Evolutionary conservation across 352 stramenopile species (phyloP), one percentile per base, ranked within the genome.

Genomic region (Phytophthora idaei): DNA sequence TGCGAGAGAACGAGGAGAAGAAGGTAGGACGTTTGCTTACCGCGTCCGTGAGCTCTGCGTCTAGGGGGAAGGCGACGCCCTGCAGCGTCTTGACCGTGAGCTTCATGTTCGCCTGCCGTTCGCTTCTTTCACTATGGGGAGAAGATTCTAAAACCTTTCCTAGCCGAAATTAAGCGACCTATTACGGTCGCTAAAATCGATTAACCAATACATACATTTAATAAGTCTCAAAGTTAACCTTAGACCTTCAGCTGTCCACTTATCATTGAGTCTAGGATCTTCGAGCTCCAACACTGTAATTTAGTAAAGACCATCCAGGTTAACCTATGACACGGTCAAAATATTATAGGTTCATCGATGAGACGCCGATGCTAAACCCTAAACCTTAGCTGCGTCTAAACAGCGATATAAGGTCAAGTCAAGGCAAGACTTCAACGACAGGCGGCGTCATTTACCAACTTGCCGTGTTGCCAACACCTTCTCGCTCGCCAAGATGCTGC

Each of bases 11-110:
- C 15, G 17, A 36, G 28, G 28, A 53, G 12, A 63, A 50, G 11
- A 57, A 28, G 4, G 32, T 28, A 34, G 11, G 28, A n/a, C 3
- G 5, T n/a, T 4, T 15, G 15, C 71, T 49, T 66, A 95, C 87
- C 62, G 85, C 81, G 57, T 95, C 84, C 17, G 83, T 84, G 29
- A 79, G 67, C 64, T 94, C 85, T 34, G 83, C 81, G 28, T 94
- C 83, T 48, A 94, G 71, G 6, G 83, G 65, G 76, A 94, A 93
- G 45, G 84, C 81, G n/a, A 92, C 83, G 69, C 87, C 87, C 69
- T 94, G 85, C 25, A 94, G 74, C 51, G 87, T 95, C 81, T 95
- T 95, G 46, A 94, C 84, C 41, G 87, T 92, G 56, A 94, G 83
- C 83, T 93, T 95, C 87, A 95, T 95, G 37, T 72, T 54, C 56